Evolutionary conservation across 495 filamentous ascomycete species (phyloP), one percentile per base, ranked within the genome.

Genomic region (Podospora fimiseda): DNA sequence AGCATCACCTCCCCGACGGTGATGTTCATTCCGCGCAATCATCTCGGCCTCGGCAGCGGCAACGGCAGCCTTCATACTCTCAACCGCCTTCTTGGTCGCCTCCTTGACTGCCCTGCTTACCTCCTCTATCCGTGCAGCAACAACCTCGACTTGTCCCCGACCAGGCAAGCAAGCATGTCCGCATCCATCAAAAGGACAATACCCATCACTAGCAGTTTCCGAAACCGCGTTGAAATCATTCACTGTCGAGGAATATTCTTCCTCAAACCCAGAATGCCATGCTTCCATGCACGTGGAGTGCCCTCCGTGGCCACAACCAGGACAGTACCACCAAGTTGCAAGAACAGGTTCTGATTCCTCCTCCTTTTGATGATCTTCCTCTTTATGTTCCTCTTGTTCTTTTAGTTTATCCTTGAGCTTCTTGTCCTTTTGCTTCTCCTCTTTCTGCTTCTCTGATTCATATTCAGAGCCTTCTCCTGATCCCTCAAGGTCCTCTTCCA

Each of bases 281-380:
- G 73, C 77, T 43, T 74, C 73, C 43, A 90, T 74, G 57, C 87
- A 91, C 19, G 76, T 77, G 1, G 79, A 65, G 65, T 91, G 87
- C 5, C 86, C 87, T 42, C 86, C 86, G 56, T 91, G 87, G 16
- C 81, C 82, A 53, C 87, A 91, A 38, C 81, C 79, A 50, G 85
- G 81, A 55, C 87, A 91, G 73, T 80, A 85, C 60, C 76, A 80
- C 86, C 85, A 90, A 9, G 71, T 72, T 2, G 62, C 62, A 5
- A 70, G 57, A 5, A 67, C 65, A 14, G 62, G 57, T 8, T 65
- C 60, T 4, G 61, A 43, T 1, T 48, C 49, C 9, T 43, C 21
- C 51, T 36, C 22, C 11, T 23, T n/a, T n/a, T 15, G 33, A 9
- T 48, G 38, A 30, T n/a, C 41, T 3, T 13, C 21, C 38, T 21